A percentile compares a stretch with the other conserved stretches of the same genome.
Conservation (phyloP, 2,329 filamentous ascomycete species). For the Nigrograna mackinnonii region DNA sequence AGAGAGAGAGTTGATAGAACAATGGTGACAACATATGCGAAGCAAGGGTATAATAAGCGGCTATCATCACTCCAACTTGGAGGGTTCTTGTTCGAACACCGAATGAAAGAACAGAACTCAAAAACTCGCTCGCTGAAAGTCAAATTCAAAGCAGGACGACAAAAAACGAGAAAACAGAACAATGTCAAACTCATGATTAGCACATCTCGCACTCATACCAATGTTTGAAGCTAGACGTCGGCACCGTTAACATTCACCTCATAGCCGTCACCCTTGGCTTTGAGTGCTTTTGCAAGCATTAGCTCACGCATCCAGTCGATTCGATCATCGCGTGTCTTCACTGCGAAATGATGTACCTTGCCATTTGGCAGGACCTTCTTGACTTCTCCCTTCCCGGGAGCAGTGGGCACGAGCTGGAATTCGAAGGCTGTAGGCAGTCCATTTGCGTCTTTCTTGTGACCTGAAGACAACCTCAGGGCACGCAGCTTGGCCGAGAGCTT, state of each 20-base stretch:
- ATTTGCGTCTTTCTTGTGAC: constrained; percentile 57
- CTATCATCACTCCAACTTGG: constrained; percentile 1
- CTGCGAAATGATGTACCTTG: constrained; percentile 94
- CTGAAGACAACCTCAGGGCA: constrained; percentile 63
- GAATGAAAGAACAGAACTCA: too few relatives aligned
- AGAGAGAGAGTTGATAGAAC: too few relatives aligned
- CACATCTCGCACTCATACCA: too few relatives aligned
- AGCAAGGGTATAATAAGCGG: constrained; percentile 14
- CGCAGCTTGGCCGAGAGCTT: constrained; percentile 90
- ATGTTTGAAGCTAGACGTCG: constrained; percentile 26
- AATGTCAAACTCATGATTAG: too few relatives aligned
- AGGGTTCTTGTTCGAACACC: too few relatives aligned
- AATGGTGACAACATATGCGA: too few relatives aligned
- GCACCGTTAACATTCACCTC: constrained; percentile 78
- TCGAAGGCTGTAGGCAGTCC: constrained; percentile 70
- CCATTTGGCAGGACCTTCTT: constrained; percentile 47
- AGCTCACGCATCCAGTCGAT: constrained; percentile 98
- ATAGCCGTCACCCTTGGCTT: constrained; percentile 81
- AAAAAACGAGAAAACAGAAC: too few relatives aligned
- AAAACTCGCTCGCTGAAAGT: too few relatives aligned
- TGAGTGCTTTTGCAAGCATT: constrained; percentile 86
- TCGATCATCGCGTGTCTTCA: constrained; percentile 81
- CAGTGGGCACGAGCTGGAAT: constrained; percentile 82
- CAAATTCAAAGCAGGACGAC: too few relatives aligned
- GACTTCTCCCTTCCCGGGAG: constrained; percentile 47